Percentiles rank a stretch among this genome's conserved stretches.
Evolutionary conservation across 148 eudicot genomes (phyloP).

Genomic region (Camellia granthamiana): DNA sequence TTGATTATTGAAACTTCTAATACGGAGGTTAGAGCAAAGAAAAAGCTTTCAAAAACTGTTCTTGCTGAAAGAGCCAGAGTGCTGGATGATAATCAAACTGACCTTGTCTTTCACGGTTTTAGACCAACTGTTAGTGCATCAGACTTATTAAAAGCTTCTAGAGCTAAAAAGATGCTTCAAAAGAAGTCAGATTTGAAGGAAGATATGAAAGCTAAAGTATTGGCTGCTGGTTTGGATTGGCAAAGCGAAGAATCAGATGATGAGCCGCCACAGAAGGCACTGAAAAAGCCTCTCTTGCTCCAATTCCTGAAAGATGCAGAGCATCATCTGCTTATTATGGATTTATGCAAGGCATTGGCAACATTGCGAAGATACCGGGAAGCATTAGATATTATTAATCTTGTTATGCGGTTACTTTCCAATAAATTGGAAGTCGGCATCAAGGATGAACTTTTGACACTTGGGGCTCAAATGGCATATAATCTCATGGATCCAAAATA

Average conservation of each 20-base stretch:
- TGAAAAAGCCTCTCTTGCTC: constrained; percentile 44
- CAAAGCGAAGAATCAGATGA: constrained; percentile 51
- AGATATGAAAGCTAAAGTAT: constrained; percentile 43
- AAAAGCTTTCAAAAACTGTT: constrained; percentile 32
- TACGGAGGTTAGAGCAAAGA: constrained; percentile 42
- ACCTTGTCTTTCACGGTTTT: constrained; percentile 36
- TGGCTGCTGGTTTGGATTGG: constrained; percentile 53
- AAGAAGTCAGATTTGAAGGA: constrained; percentile 35
- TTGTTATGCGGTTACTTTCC: constrained; percentile 27
- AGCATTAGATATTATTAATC: constrained; percentile 36
- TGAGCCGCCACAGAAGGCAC: constrained; percentile 37
- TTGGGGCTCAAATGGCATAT: constrained; percentile 47
- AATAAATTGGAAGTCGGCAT: constrained; percentile 36
- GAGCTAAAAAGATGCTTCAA: constrained; percentile 39
- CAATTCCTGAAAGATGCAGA: constrained; percentile 49
- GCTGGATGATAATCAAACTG: constrained; percentile 37
- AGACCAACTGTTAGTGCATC: constrained; percentile 26
- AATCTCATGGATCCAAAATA: constrained; percentile 43
- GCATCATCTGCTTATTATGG: constrained; percentile 41
- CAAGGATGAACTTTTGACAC: constrained; percentile 45
- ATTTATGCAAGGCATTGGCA: constrained; percentile 40
- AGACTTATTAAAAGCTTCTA: constrained; percentile 34
- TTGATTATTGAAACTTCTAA: constrained; percentile 27
- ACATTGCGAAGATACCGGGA: constrained; percentile 44
- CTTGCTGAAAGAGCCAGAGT: constrained; percentile 40